Evolutionary conservation across 1,284 basidiomycete genomes (phyloP).

Genomic region (Farysia itapuensis): DNA sequence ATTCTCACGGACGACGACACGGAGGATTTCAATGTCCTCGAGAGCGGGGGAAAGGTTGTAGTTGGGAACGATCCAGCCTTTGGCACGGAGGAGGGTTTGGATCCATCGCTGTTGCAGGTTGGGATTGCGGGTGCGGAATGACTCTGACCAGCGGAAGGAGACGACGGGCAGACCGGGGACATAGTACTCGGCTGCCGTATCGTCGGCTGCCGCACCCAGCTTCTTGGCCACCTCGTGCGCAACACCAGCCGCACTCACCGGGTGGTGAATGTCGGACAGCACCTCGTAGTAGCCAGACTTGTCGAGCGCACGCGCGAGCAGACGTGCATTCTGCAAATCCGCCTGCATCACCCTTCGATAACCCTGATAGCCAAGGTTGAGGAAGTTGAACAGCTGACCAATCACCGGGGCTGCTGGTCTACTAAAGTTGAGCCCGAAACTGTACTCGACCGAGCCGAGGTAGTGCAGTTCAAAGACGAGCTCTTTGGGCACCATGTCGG

Average conservation of each 20-base stretch:
- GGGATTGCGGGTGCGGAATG: constrained; percentile 52
- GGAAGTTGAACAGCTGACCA: constrained; percentile 81
- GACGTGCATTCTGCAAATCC: constrained; percentile 75
- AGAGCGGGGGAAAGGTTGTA: constrained; percentile 50
- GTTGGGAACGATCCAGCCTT: constrained; percentile 69
- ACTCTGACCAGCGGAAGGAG: constrained; percentile 80
- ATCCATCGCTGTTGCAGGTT: constrained; percentile 77
- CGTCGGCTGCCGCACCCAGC: constrained; percentile 57
- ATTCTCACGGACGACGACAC: constrained; percentile 55
- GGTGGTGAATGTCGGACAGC: constrained; percentile 63
- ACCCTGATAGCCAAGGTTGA: constrained; percentile 56
- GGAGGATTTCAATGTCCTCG: constrained; percentile 50
- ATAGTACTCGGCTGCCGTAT: constrained; percentile 66
- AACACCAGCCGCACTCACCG: constrained; percentile 13
- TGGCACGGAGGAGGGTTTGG: constrained; percentile 74
- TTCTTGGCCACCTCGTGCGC: constrained; percentile 60
- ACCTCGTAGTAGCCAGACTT: constrained; percentile 72
- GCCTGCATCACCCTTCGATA: constrained; percentile 65
- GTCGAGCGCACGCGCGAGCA: constrained; percentile 83
- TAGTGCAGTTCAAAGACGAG: constrained; percentile 82
- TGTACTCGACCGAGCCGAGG: constrained; percentile 52
- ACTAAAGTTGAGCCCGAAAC: constrained; percentile 93
- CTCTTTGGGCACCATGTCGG: constrained; percentile 63
- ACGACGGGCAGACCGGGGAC: constrained; percentile 83
- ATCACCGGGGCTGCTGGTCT: constrained; percentile 87